Evolutionary conservation across 768 basidiomycete genomes (phyloP).

Genomic region (Tricholoma hemisulphureum): DNA sequence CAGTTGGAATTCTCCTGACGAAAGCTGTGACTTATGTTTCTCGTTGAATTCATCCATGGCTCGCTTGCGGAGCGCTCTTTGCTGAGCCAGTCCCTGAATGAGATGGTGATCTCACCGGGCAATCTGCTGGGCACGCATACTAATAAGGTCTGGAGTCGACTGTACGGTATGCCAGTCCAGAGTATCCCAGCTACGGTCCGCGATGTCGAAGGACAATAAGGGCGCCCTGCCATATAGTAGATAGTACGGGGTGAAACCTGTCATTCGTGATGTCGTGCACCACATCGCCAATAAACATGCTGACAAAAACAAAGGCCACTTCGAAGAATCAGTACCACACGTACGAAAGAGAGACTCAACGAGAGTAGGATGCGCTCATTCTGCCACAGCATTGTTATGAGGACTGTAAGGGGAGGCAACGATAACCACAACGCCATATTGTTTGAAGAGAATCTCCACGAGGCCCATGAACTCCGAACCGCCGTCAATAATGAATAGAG

Average conservation of each 20-base stretch:
- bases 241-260: slow-evolving; percentile 31
- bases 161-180: slow-evolving; percentile 23
- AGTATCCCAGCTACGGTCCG: slow-evolving; percentile 27
- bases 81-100: slow-evolving; percentile 6
- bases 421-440: slow-evolving; percentile 20
- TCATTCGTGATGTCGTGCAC: slow-evolving; percentile 20
- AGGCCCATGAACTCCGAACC: slow-evolving; percentile 31
- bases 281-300: slow-evolving; percentile 26
- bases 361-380: slow-evolving; percentile 27
- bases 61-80: slow-evolving; percentile 7
- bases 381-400: slow-evolving; percentile 31
- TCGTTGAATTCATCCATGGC: slow-evolving; percentile 24
- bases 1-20: slow-evolving; percentile 16
- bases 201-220: slow-evolving; percentile 17
- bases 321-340: slow-evolving; percentile 6
- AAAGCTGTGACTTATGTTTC: slow-evolving; percentile 9
- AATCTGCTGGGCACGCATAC: slow-evolving; percentile 21
- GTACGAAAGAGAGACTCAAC: slow-evolving; percentile 20
- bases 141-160: slow-evolving; percentile 25
- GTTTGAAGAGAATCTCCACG: slow-evolving; percentile 15
- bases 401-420: slow-evolving; percentile 30
- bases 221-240: slow-evolving; percentile 27
- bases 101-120: slow-evolving; percentile 18
- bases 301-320: slow-evolving; percentile 27
- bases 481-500: slow-evolving; percentile 6